Base-by-base conservation (phyloP, 1,284 basidiomycete species). In the Abortiporus biennis region DNA sequence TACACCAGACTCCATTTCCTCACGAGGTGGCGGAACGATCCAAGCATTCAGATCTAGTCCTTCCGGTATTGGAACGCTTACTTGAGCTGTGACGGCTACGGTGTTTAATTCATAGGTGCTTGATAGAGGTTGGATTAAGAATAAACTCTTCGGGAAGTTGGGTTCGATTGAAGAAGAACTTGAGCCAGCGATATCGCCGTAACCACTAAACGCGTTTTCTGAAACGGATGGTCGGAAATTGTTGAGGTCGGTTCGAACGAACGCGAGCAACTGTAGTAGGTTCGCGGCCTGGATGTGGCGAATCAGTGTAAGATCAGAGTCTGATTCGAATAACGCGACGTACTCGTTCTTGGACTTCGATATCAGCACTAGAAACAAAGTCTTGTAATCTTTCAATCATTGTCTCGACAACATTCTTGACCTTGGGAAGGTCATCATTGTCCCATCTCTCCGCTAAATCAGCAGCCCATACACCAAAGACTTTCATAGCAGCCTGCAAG, bases 281-380 rank as follows among this genome's bases (percentile, higher is more conserved):
- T 95, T 92, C 11, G 86, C 80, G 3, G 92, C 88, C 80, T 92
- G 13, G 11, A 36, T 19, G 6, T 9, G 25, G 29, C 15, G 38
- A n/a, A 30, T 21, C 12, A 9, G 21, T 3, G 21, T 19, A 13
- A 16, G 9, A 17, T 34, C 13, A 19, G 23, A 19, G 4, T n/a
- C 17, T 24, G 6, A 13, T 13, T 22, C 16, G 38, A 30, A 35
- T 11, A 40, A 30, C 36, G 32, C n/a, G n/a, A 68, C 83, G 49
- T 51, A 89, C 88, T 54, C 95, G 72, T 63, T 98, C 92, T 63
- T 93, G 90, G 11, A 98, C 85, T 57, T 97, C 94, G 27, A 92
- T 81, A 52, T 94, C 76, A 3, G 74, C 63, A 54, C 71, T 80
- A 2, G 67, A 61, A 20, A 71, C 67, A 47, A 90, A 72, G 34